A percentile compares a stretch with the other conserved stretches of the same genome.
Conservation (phyloP, 257 asterid genomes). For the Gynochthodes officinalis region DNA sequence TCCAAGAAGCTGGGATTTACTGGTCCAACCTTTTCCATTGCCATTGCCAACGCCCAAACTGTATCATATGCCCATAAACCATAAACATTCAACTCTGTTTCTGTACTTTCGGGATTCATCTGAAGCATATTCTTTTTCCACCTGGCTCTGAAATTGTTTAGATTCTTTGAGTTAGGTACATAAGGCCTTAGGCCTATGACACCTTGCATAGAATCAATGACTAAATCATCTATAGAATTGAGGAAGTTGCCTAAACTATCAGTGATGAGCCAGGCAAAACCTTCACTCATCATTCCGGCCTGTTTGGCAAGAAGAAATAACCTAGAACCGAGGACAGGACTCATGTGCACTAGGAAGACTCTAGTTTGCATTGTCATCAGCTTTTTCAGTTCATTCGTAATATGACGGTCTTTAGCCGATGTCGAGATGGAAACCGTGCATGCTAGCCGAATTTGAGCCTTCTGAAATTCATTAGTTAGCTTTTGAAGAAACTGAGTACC, state of each 20-base stretch:
- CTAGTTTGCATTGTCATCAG: slow-evolving; percentile 32
- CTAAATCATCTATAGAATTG: slow-evolving; percentile 30
- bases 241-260: slow-evolving; percentile 53
- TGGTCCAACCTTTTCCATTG: slow-evolving; percentile 37
- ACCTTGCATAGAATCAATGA: slow-evolving; percentile 57
- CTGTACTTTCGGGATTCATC: slow-evolving; percentile 13
- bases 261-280: slow-evolving; percentile 61
- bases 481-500: slow-evolving; percentile 42
- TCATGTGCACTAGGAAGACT: slow-evolving; percentile 56
- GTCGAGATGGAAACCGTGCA: slow-evolving; percentile 27
- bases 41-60: slow-evolving; percentile 49
- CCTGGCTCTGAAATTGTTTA: slow-evolving; percentile 37
- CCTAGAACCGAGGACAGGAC: slow-evolving; percentile 33
- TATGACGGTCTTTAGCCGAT: slow-evolving; percentile 25
- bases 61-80: slow-evolving; percentile 70
- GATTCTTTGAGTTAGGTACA: slow-evolving; percentile 32
- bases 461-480: slow-evolving; percentile 39
- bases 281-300: slow-evolving; percentile 43
- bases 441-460: slow-evolving; percentile 27
- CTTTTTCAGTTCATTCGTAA: slow-evolving; percentile 27
- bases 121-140: slow-evolving; percentile 37
- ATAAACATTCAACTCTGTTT: slow-evolving; percentile 38
- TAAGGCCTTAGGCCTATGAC: slow-evolving; percentile 60
- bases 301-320: slow-evolving; percentile 36
- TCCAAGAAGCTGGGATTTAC: slow-evolving; percentile 10